Base-by-base conservation (phyloP, 805 yeast genomes). In the Spathaspora arborariae region DNA sequence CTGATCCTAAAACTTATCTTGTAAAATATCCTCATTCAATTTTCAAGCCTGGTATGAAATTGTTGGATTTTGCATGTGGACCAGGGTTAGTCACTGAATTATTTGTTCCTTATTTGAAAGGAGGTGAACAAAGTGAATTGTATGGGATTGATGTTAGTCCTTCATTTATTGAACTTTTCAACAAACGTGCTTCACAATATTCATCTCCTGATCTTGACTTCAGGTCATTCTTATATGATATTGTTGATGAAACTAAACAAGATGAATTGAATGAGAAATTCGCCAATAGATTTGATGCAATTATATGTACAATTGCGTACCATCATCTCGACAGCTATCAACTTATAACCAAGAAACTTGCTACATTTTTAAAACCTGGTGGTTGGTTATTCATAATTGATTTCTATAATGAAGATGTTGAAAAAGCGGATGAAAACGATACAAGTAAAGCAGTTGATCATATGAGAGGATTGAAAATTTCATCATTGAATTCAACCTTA, bases 11-110 rank as follows among this genome's bases (percentile, higher is more conserved):
- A 1, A 44, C 54, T 1, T 52, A 41, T 34, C 10, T 39, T 2
- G 19, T 30, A 3, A 20, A 45, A 11, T 42, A 21, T 34, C 56
- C 58, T 3, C 36, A 51, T 15, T 20, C 56, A 4, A 18, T 56
- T 27, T 49, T 62, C 48, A 53, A 48, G 41, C 60, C 59, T 2
- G 60, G 59, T 5, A 49, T 52, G 42, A 59, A 47, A 30, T 35
- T 67, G 5, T 44, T 73, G 40, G 77, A 73, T 50, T 72, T 73
- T 54, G 76, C 75, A 0, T 72, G 76, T 48, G 78, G 78, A 3
- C 63, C 75, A 1, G 78, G 76, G 0, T 46, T 68, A 7, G 58
- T 70, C 15, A 62, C 69, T 2, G 52, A 57, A 43, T 56, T 56
- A n/a, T 42, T 71, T 20, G 59, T 58, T 5, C 70, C 69, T 3